Conservation (phyloP, 148 eudicot genomes). For the Fallopia convolvulus region DNA sequence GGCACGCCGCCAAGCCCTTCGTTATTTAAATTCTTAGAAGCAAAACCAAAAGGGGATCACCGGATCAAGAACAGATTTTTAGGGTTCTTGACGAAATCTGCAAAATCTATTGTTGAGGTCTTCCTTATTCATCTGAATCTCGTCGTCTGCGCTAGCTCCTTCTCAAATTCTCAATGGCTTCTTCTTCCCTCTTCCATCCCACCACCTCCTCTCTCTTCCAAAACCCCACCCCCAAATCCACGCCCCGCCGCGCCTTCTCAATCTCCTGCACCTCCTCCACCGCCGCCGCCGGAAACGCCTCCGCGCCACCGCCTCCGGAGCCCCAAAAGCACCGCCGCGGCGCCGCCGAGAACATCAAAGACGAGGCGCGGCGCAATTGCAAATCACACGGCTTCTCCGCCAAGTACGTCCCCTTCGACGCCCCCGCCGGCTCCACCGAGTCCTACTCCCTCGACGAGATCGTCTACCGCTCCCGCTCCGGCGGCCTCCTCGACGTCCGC, state of each 20-base stretch:
- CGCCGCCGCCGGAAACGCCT: conserved; percentile 5
- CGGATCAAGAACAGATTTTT: neutral
- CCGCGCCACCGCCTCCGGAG: conserved; percentile 2
- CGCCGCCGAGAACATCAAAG: conserved; percentile 64
- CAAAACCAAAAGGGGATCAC: neutral
- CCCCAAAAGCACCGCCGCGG: conserved; percentile 37
- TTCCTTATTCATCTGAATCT: neutral
- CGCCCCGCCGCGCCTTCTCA: conserved; percentile 3
- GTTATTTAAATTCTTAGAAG: neutral
- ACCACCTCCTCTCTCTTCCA: conserved; percentile 23
- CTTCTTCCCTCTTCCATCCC: conserved; percentile 11
- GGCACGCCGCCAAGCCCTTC: neutral
- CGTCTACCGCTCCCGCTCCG: conserved; percentile 73
- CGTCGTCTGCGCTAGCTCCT: neutral
- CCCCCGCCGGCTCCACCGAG: conserved; percentile 37
- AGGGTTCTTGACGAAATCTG: neutral
- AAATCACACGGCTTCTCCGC: conserved; percentile 58
- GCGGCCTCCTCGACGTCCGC: conserved; percentile 72
- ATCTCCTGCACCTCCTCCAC: conserved; percentile 21
- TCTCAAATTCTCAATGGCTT: conserved; percentile 19
- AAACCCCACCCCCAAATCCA: conserved; percentile 17
- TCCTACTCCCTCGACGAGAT: conserved; percentile 94
- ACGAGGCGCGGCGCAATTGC: conserved; percentile 55
- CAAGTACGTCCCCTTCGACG: conserved; percentile 66
- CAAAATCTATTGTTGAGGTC: neutral